Base-by-base conservation (phyloP, 2,329 filamentous ascomycete species). In the Pezicula neosporulosa region DNA sequence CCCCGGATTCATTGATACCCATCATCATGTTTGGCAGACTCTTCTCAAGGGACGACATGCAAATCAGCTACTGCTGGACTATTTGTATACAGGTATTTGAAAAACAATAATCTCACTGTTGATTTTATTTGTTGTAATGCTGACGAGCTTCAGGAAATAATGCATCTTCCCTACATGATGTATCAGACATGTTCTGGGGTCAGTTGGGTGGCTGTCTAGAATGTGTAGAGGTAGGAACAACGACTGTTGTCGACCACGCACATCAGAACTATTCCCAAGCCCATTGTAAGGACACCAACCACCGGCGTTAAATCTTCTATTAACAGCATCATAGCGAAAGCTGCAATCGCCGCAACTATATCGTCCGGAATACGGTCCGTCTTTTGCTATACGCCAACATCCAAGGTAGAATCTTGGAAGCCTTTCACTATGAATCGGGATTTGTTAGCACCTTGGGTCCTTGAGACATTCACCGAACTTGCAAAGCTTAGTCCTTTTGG, bases 111-210 rank as follows among this genome's bases (percentile, higher is more conserved):
- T 12, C 4, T 18, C 36, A 2, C 6, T 56, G 36, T 35, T 60
- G 53, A 56, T 16, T 36, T 18, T 53, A 7, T 9, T 3, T 18
- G 30, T 2, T 33, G 30, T 13, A n/a, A 12, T 41, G 38, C 45
- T 21, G 12, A 47, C 10, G 51, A 4, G 12, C 4, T 9, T 18
- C 37, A 70, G 72, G 72, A 27, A 74, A 74, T 46, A 60, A 69
- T 27, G 60, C 66, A 24, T 64, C 63, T 16, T 64, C 60, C 12
- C 57, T 70, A 46, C 73, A 71, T 54, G 59, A 54, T 4, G 59
- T 70, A 2, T 63, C 72, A 2, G 77, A 80, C 50, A 60, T 76
- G 3, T 78, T 75, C 60, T 74, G 73, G 68, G 72, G 72, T n/a
- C 60, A 72, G 52, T 58, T 74, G 4, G 68, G 64, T 9, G 73